Percentiles rank a stretch among this genome's conserved stretches.
These are phyloP conservation scores for Aureobasidium namibiae DNA, from an alignment of 2,329 filamentous ascomycete genomes.

Conservation along the genomic window DNA sequence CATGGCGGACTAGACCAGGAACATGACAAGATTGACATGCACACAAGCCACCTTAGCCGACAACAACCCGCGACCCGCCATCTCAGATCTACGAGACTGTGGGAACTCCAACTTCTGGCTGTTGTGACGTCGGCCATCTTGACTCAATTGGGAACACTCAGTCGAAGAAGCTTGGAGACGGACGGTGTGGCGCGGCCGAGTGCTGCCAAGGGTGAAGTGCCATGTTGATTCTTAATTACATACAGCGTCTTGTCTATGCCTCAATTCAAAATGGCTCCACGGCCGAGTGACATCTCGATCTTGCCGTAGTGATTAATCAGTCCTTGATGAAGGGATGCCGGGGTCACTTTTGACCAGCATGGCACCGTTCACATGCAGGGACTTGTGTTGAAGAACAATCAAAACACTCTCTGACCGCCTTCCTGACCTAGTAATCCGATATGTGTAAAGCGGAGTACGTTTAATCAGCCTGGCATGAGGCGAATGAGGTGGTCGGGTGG, in stretches of 20 bases:
- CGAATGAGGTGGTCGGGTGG: neutral
- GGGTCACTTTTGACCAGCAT: neutral
- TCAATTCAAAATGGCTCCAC: neutral
- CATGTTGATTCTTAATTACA: no score
- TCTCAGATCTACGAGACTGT: neutral
- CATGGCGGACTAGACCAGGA: neutral
- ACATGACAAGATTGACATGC: neutral
- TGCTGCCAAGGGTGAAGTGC: neutral
- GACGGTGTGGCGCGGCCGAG: neutral
- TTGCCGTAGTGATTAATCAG: neutral
- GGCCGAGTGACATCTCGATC: neutral
- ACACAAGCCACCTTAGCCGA: conserved; percentile 4
- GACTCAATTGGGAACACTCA: neutral
- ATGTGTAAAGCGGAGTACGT: neutral
- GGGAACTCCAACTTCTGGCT: neutral
- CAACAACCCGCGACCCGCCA: neutral
- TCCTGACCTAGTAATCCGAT: neutral
- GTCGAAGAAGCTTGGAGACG: no score
- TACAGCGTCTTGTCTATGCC: neutral
- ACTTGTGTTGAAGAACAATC: neutral
- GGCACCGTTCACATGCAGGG: neutral
- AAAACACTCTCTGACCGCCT: neutral
- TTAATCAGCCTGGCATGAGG: neutral
- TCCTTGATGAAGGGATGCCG: neutral
- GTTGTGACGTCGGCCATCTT: neutral